Evolutionary conservation across 2,329 filamentous ascomycete genomes (phyloP).

Genomic region (Colletotrichum salicis): DNA sequence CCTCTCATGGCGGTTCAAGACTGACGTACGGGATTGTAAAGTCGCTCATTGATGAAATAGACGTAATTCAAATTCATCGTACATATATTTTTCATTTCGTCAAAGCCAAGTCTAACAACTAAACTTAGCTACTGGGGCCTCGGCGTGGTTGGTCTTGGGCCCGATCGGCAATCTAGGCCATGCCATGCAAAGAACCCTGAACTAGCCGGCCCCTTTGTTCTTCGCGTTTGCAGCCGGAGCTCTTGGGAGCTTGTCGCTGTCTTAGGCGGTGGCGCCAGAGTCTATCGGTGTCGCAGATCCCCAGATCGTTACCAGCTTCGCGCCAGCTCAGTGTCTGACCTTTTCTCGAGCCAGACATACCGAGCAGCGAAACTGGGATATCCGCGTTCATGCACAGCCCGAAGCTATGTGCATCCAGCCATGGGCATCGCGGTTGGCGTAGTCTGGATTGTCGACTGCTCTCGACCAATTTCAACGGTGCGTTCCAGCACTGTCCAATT

Average conservation of each 20-base stretch:
- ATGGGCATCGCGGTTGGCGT: background rate
- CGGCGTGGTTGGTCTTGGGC: background rate
- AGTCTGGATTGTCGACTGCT: background rate
- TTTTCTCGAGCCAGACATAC: background rate
- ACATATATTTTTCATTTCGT: background rate
- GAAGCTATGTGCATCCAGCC: background rate
- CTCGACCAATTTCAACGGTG: background rate
- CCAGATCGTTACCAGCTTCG: background rate
- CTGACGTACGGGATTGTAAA: too few species aligned
- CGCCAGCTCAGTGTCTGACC: background rate
- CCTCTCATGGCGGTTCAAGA: too few species aligned
- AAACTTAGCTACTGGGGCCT: background rate
- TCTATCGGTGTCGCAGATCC: conserved; percentile 24
- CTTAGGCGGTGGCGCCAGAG: conserved; percentile 14
- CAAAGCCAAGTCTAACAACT: background rate
- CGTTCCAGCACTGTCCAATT: background rate
- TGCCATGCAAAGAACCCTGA: background rate
- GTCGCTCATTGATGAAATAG: background rate
- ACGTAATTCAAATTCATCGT: background rate
- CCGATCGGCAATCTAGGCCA: background rate
- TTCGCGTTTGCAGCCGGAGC: conserved; percentile 14
- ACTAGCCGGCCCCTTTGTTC: conserved; percentile 8
- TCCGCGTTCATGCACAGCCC: background rate
- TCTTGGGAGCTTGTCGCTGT: background rate
- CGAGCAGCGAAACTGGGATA: background rate